A percentile compares a stretch with the other conserved stretches of the same genome.
These are phyloP conservation scores for Botrytis hyacinthi DNA, from an alignment of 2,329 filamentous ascomycete genomes.

Conservation along the genomic window DNA sequence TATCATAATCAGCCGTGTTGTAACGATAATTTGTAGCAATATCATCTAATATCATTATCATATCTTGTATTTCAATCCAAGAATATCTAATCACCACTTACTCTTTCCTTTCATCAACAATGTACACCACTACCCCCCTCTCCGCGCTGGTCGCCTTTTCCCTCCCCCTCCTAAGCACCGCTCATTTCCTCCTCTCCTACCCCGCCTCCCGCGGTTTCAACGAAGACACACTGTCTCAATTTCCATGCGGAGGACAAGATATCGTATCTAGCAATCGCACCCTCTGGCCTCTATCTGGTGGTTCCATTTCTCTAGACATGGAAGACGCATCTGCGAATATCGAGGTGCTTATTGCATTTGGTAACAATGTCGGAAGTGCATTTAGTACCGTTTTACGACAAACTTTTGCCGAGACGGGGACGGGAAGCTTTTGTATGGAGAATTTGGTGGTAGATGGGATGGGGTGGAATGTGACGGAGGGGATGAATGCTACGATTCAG, in stretches of 20 bases:
- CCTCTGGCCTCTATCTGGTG: constrained; percentile 47
- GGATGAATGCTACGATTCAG: constrained; percentile 66
- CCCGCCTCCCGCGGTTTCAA: constrained; percentile 49
- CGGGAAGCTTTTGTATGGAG: constrained; percentile 65
- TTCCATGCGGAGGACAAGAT: constrained; percentile 48
- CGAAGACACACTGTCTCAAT: constrained; percentile 43
- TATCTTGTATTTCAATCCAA: background rate
- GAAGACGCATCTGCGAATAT: constrained; percentile 44
- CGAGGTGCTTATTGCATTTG: constrained; percentile 33
- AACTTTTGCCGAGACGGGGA: constrained; percentile 30
- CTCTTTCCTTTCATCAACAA: background rate
- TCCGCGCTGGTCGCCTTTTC: constrained; percentile 39
- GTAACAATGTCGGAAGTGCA: constrained; percentile 27
- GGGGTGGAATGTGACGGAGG: constrained; percentile 51
- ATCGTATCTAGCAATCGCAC: constrained; percentile 46
- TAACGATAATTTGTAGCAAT: background rate
- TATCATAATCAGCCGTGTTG: background rate
- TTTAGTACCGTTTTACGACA: constrained; percentile 33
- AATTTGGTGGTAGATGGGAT: constrained; percentile 48
- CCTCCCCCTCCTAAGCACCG: constrained; percentile 43
- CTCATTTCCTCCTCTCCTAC: constrained; percentile 57
- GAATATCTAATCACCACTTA: background rate
- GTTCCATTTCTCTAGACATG: constrained; percentile 52
- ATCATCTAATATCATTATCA: background rate
- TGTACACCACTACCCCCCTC: constrained; percentile 17